Evolutionary conservation across 208 protist genomes (phyloP), one percentile per base, ranked within the genome.

Genomic region (Acanthamoeba castellanii): DNA sequence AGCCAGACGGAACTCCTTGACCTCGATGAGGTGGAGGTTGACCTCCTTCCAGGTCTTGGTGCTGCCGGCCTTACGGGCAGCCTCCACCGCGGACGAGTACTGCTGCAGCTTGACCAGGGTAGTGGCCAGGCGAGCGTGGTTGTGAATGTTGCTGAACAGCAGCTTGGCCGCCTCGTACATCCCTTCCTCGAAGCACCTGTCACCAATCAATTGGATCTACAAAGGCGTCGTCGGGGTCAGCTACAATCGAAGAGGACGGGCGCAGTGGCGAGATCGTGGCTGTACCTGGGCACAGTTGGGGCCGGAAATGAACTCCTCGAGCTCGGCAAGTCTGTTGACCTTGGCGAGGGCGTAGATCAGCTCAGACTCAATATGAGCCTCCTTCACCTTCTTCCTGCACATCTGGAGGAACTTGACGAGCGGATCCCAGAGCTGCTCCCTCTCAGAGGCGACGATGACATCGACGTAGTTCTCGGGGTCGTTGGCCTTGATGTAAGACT

Each of bases 331-430:
- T 22, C 97, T 96, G 76, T 99, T 96, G 55, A 98, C 98, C 95
- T 99, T 99, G 27, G 99, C 99, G 94, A 98, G 99, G 61, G 99
- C 99, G 92, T 99, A 99, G 64, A 99, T 97, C 34, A 99, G 97
- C 89, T 99, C 99, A 25, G 99, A 99, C 97, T 99, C 99, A 95
- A 99, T 99, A 47, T 94, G 74, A 57, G 97, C 78, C 85, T 99
- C 98, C 72, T 98, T 98, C 27, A 98, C 91, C 87, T 98, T 97
- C 95, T 98, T 97, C 87, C 99, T 98, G 11, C 99, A 98, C 99
- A 99, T 99, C 61, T 97, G 97, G 66, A 99, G 98, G 98, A 99
- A 99, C 88, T 98, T 98, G 95, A 99, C 98, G n/a, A 99, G 97
- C 84, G 99, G 98, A 22, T 98, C 97, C 96, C 98, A 99, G 81